Evolutionary conservation across 1,284 basidiomycete genomes (phyloP).

Genomic region (Sporisorium reilianum): DNA sequence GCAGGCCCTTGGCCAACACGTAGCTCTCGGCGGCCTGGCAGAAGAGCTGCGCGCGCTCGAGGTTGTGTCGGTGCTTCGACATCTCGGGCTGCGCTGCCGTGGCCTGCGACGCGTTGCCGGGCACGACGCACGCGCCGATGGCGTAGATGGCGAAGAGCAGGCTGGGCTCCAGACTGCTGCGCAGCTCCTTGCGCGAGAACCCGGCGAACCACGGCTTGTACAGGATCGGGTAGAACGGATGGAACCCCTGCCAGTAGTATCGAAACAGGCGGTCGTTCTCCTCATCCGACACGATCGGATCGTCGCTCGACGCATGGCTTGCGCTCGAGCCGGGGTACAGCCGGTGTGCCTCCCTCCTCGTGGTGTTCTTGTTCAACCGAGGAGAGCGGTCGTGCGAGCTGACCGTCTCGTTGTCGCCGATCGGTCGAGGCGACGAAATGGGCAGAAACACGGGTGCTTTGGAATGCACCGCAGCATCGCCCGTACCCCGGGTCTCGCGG

Average conservation of each 20-base stretch:
- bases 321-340: slow-evolving; percentile 25
- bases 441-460: slow-evolving; percentile 41
- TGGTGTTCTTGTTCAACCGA: slow-evolving; percentile 6
- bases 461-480: slow-evolving; percentile 4
- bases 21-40: slow-evolving; percentile 49
- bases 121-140: slow-evolving; percentile 54
- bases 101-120: slow-evolving; percentile 21
- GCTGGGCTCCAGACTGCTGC: slow-evolving; percentile 44
- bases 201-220: slow-evolving; percentile 60
- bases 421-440: slow-evolving; percentile 34
- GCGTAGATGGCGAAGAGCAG: slow-evolving; percentile 59
- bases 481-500: slow-evolving; percentile 19
- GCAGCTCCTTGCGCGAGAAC: slow-evolving; percentile 47
- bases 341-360: slow-evolving; percentile 11
- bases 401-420: slow-evolving; percentile 28
- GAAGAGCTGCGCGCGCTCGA: slow-evolving; percentile 47
- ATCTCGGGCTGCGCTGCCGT: background rate
- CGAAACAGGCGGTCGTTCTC: slow-evolving; percentile 52
- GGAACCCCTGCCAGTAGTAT: slow-evolving; percentile 61
- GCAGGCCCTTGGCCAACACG: slow-evolving; percentile 52
- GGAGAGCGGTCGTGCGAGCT: slow-evolving; percentile 46
- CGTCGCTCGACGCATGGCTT: slow-evolving; percentile 3
- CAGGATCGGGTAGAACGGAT: slow-evolving; percentile 63
- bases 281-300: slow-evolving; percentile 45
- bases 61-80: slow-evolving; percentile 24